Conservation (phyloP, 441 rosid genomes). For the Manihot esculenta region DNA sequence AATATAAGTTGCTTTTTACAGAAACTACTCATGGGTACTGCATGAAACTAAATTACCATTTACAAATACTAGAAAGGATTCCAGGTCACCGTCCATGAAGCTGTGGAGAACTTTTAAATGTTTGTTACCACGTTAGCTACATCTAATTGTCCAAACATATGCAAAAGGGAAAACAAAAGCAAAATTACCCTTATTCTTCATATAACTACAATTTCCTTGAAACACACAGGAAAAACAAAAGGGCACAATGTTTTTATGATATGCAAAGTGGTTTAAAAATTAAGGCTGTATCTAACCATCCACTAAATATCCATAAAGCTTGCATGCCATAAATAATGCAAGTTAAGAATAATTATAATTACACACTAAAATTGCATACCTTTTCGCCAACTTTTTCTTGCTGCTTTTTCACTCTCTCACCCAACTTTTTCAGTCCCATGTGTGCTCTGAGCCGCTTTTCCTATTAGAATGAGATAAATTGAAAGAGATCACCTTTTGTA, state of each 20-base stretch:
- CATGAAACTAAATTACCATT: not conserved
- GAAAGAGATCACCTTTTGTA: not conserved
- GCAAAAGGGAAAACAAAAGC: not conserved
- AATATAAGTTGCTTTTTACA: no score
- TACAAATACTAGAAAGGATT: not conserved
- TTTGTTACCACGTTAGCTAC: not conserved
- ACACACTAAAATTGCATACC: slow-evolving; percentile 12
- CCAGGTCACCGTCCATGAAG: not conserved
- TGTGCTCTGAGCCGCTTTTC: slow-evolving; percentile 83
- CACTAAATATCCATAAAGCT: not conserved
- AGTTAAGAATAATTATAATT: not conserved
- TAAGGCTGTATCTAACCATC: not conserved
- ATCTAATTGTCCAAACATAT: not conserved
- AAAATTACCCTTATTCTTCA: not conserved
- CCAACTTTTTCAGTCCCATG: slow-evolving; percentile 65
- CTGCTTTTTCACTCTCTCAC: slow-evolving; percentile 71
- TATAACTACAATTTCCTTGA: not conserved
- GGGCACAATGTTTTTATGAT: not conserved
- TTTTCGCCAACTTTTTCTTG: slow-evolving; percentile 66
- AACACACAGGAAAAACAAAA: not conserved
- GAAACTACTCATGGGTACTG: no score
- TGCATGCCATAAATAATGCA: not conserved
- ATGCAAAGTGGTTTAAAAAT: not conserved
- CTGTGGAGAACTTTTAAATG: not conserved
- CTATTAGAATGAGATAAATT: slow-evolving; percentile 24